Evolutionary conservation across 2,329 filamentous ascomycete species (phyloP), one percentile per base, ranked within the genome.

Genomic region (Botrytis fragariae): DNA sequence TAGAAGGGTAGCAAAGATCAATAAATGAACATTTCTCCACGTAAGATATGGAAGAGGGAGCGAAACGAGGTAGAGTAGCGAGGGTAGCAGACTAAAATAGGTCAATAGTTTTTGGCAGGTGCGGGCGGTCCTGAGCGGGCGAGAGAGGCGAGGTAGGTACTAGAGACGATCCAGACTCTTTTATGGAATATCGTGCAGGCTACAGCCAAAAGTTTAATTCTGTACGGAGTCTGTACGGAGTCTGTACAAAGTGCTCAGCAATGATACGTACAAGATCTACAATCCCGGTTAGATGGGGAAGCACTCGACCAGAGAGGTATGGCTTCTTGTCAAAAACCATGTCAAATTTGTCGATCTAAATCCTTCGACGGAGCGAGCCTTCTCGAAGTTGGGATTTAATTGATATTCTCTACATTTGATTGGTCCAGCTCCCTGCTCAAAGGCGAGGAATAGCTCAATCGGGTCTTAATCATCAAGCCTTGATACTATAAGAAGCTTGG

Each of bases 61-160:
- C 8, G 59, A n/a, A 9, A 14, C n/a, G 48, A 51, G 61, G n/a
- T 3, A 39, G 35, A 12, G 59, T 63, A 44, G 37, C 25, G 25
- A 54, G 51, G 39, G 61, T 44, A 22, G 39, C n/a, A 64, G n/a
- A 42, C 61, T 29, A 63, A 37, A 37, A 39, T 32, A 45, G 39
- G 32, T 65, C 18, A 67, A n/a, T 51, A 51, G 29, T n/a, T 63
- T 42, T 63, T 63, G 60, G 60, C 60, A 63, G 60, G 60, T 42
- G 37, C 59, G 37, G 35, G 22, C 37, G 60, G 37, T 16, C 29
- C 16, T 62, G 60, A 62, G 35, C 60, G 60, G 29, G n/a, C 9
- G 45, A 20, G 48, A 25, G 45, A 25, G 45, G 45, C 25, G 29
- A 68, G 65, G 45, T 2, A 51, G 39, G 48, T 35, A 42, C 48